Evolutionary conservation across 441 rosid genomes (phyloP).

Genomic region (Syzygium malaccense): DNA sequence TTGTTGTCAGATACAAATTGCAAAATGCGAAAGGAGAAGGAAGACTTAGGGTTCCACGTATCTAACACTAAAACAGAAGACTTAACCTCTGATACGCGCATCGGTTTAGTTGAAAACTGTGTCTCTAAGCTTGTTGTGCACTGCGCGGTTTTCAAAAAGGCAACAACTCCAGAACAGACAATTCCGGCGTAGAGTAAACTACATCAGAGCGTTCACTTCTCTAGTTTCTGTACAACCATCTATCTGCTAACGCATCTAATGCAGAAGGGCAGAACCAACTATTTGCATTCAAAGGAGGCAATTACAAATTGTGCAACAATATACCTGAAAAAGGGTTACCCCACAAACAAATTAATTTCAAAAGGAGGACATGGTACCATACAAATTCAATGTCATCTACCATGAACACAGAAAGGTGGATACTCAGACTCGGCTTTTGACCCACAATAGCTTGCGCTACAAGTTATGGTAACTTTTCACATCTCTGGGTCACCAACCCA

Average conservation of each 20-base stretch:
- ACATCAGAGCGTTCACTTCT: not conserved
- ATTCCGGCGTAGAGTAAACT: not conserved
- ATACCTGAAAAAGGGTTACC: not conserved
- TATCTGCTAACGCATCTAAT: not conserved
- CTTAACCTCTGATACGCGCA: not conserved
- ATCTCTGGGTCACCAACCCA: not conserved
- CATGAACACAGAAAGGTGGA: not conserved
- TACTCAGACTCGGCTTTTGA: not conserved
- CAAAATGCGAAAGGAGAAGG: not conserved
- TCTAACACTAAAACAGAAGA: not conserved
- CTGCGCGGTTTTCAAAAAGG: not conserved
- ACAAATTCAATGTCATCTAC: not conserved
- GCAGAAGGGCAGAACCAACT: not conserved
- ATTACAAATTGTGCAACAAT: not conserved
- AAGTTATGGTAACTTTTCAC: not conserved
- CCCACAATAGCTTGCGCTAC: not conserved
- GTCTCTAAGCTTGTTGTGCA: not conserved
- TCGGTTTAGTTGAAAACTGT: not conserved
- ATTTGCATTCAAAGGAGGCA: not conserved
- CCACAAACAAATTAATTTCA: not conserved
- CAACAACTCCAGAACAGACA: not conserved
- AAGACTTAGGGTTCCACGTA: not conserved
- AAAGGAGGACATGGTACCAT: not conserved
- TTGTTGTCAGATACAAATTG: not conserved
- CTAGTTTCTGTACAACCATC: not conserved